A percentile compares a stretch with the other conserved stretches of the same genome.
Conservation (phyloP, 2,329 filamentous ascomycete species). For the Aspergillus viridinutans region DNA sequence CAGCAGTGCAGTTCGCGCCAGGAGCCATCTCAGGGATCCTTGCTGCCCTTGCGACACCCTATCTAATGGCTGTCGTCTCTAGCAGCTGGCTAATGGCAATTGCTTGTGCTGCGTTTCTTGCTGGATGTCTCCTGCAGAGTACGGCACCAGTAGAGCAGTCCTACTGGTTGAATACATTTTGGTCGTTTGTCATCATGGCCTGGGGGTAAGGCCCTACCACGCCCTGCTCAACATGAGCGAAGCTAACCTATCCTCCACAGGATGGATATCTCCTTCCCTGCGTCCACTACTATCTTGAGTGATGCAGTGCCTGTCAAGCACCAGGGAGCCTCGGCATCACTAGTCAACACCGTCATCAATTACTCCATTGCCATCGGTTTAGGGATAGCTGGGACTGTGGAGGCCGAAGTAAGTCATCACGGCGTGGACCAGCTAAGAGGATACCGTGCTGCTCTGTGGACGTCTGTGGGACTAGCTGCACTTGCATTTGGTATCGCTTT, state of each 20-base stretch:
- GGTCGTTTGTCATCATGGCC: slow-evolving; percentile 25
- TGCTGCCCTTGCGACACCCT: slow-evolving; percentile 32
- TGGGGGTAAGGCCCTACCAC: slow-evolving; percentile 21
- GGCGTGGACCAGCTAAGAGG: slow-evolving; percentile 35
- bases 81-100: slow-evolving; percentile 35
- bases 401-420: slow-evolving; percentile 44
- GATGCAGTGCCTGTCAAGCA: slow-evolving; percentile 47
- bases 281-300: slow-evolving; percentile 58
- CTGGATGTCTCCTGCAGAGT: slow-evolving; percentile 38
- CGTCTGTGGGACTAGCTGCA: slow-evolving; percentile 33
- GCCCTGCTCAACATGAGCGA: no score
- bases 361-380: slow-evolving; percentile 66
- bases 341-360: slow-evolving; percentile 64
- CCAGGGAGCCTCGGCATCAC: slow-evolving; percentile 51
- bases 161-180: slow-evolving; percentile 41
- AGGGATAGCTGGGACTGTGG: slow-evolving; percentile 63
- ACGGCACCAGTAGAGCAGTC: slow-evolving; percentile 38
- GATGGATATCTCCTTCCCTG: slow-evolving; percentile 65
- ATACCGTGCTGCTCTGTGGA: slow-evolving; percentile 40
- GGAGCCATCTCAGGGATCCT: slow-evolving; percentile 26
- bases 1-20: slow-evolving; percentile 25
- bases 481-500: background rate
- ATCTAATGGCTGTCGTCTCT: slow-evolving; percentile 28
- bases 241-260: slow-evolving; percentile 13
- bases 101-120: slow-evolving; percentile 27